These are phyloP conservation scores for Ganoderma lucidum DNA, from an alignment of 1,284 basidiomycete genomes.

Conservation along the genomic window DNA sequence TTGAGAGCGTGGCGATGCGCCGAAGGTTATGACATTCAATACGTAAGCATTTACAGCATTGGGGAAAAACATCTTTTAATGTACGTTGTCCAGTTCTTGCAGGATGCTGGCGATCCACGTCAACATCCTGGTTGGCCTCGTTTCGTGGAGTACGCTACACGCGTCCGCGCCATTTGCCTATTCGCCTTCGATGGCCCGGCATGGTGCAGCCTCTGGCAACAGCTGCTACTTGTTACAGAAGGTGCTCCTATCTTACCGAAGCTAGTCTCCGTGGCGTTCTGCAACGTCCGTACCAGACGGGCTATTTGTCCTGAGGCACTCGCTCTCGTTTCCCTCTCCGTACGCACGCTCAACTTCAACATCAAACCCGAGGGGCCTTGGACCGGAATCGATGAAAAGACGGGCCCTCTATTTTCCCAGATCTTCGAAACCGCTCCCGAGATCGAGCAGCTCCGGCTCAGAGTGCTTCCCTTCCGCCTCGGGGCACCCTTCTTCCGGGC, in stretches of 20 bases:
- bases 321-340: not conserved
- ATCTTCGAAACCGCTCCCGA: not conserved
- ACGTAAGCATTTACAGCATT: no score
- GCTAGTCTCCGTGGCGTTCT: not conserved
- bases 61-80: no score
- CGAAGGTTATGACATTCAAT: not conserved
- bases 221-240: not conserved
- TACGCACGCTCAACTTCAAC: not conserved
- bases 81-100: not conserved
- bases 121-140: not conserved
- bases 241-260: not conserved
- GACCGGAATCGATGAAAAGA: not conserved
- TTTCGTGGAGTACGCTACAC: not conserved
- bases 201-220: not conserved
- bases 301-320: not conserved
- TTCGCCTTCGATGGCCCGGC: not conserved
- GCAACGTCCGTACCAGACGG: not conserved
- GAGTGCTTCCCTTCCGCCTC: not conserved
- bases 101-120: not conserved
- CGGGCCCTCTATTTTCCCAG: not conserved
- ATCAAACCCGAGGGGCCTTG: no score
- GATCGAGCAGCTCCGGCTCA: no score
- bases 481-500: not conserved
- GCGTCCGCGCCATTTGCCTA: not conserved
- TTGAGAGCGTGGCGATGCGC: no score